Conservation (phyloP, 345 rosid species). For the Pistacia atlantica region DNA sequence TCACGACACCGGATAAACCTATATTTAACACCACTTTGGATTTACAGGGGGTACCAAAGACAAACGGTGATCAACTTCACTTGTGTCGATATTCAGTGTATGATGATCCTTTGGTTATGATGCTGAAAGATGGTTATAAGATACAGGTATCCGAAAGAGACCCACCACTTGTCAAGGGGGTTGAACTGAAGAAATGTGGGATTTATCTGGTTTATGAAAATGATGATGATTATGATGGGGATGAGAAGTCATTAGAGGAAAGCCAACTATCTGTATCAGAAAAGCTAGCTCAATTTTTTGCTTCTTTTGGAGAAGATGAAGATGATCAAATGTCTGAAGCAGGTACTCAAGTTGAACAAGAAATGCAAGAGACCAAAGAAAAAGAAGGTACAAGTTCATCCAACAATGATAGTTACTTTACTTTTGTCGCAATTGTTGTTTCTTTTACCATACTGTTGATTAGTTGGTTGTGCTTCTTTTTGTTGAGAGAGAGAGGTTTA, state of each 20-base stretch:
- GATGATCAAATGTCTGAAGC: background rate
- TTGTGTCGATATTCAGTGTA: conserved; percentile 43
- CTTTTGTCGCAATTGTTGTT: background rate
- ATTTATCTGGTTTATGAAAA: conserved; percentile 45
- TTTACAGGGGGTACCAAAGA: conserved; percentile 40
- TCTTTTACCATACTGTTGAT: too few relatives aligned
- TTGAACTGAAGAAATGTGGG: conserved; percentile 45
- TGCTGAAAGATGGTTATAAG: conserved; percentile 37
- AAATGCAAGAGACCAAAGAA: background rate
- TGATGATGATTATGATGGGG: conserved; percentile 48
- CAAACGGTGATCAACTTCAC: conserved; percentile 51
- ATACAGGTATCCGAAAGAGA: conserved; percentile 31
- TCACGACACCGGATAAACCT: too few relatives aligned
- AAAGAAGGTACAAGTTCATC: background rate
- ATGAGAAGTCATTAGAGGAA: conserved; percentile 42
- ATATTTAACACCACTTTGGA: too few relatives aligned
- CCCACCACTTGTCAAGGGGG: conserved; percentile 29
- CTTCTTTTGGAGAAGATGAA: conserved; percentile 19
- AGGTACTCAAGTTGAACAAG: background rate
- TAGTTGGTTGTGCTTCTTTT: too few relatives aligned
- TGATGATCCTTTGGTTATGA: conserved; percentile 32
- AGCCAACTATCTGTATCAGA: conserved; percentile 41
- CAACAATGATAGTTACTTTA: background rate
- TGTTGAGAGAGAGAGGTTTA: too few relatives aligned
- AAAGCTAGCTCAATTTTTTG: conserved; percentile 43